Percentiles rank a stretch among this genome's conserved stretches.
Conservation (phyloP, 1,284 basidiomycete species). For the Heterobasidion occidentale region DNA sequence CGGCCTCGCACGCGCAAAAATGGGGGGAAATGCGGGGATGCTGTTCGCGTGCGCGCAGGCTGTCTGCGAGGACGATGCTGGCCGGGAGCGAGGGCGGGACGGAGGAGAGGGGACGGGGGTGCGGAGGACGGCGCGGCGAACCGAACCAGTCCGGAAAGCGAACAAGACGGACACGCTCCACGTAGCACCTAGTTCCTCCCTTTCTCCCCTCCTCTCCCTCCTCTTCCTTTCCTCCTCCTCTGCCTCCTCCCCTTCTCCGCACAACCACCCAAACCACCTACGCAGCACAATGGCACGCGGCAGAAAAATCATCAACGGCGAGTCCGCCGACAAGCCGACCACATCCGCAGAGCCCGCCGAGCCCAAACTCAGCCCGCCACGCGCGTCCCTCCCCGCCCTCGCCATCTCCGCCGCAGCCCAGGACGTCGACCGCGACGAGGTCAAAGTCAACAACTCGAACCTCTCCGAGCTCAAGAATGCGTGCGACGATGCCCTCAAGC, state of each 20-base stretch:
- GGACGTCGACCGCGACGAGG: conserved; percentile 42
- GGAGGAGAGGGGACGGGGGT: too few relatives aligned
- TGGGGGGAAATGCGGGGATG: too few relatives aligned
- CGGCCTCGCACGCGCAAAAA: too few relatives aligned
- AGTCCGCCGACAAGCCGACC: background rate
- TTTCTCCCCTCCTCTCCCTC: background rate
- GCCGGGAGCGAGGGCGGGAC: too few relatives aligned
- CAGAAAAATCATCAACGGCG: conserved; percentile 11
- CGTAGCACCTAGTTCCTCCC: too few relatives aligned
- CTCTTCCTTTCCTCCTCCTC: background rate
- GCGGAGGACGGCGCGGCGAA: background rate
- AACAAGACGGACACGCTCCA: too few relatives aligned
- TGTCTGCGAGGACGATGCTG: too few relatives aligned
- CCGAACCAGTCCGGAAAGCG: background rate
- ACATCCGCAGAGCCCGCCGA: conserved; percentile 5
- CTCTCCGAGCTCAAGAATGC: conserved; percentile 81
- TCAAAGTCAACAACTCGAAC: conserved; percentile 83
- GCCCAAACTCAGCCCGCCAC: conserved; percentile 3
- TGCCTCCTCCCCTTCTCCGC: background rate
- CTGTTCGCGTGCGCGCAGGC: too few relatives aligned
- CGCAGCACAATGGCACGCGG: conserved; percentile 6
- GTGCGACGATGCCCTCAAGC: conserved; percentile 84
- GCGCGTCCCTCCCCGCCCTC: background rate
- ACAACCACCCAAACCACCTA: background rate
- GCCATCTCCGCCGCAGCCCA: background rate